Base-by-base conservation (phyloP, 306 rosid species). In the Astragalus membranaceus region DNA sequence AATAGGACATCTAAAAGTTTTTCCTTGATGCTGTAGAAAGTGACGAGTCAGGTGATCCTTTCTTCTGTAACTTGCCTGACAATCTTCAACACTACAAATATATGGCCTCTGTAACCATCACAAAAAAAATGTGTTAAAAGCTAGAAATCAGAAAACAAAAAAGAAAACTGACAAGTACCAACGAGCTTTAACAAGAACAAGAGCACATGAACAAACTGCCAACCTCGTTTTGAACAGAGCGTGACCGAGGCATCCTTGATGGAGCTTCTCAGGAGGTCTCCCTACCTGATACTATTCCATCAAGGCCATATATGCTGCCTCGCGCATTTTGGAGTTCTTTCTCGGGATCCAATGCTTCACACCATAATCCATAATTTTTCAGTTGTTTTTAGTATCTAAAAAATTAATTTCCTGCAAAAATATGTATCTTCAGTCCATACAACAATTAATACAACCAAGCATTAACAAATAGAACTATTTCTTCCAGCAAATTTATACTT, bases 231-330 rank as follows among this genome's bases (percentile, higher is more conserved):
- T 35, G 41, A 63, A 67, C 36, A 52, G 62, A 54, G 86, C 86
- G 97, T 90, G 96, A 87, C 51, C 29, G 92, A 87, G 98, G 94
- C 87, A 78, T 47, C 29, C 96, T 77, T 90, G 96, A 88, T 53
- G 96, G 94, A 85, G 95, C 97, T 94, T 90, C 98, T 64, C 98
- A 94, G 97, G 97, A 76, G 96, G 97, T 90, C 97, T 41, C 98
- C 98, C 96, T 57, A 71, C 97, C 97, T 87, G 97, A 48, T 94
- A 90, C 97, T 90, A 64, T 75, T 90, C 90, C 97, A 83, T 58
- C 99, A 91, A 87, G 96, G 73, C 44, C 42, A 57, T 63, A 68
- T 15, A 72, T 29, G 16, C 47, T 81, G 88, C 99, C 92, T 84
- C 93, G 4, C 4, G 96, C 95, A 94, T 94, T 84, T 94, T 91